Base-by-base conservation (phyloP, 805 yeast species). In the Ogataea degrootiae region DNA sequence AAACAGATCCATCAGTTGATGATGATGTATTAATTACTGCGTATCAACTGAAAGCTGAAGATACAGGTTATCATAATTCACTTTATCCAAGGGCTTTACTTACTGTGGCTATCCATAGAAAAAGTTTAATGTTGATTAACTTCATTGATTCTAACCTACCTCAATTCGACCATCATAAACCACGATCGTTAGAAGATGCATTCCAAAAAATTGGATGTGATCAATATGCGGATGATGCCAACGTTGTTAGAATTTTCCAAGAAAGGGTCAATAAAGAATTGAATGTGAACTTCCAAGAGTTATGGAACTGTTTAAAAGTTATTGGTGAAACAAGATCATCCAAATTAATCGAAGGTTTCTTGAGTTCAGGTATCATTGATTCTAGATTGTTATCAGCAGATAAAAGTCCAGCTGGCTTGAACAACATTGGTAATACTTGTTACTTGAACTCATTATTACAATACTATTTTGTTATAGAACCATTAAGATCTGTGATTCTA, bases 341-440 rank as follows among this genome's bases (percentile, higher is more conserved):
- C 7, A 73, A 75, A 37, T 60, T 83, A 14, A 74, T 89, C 15
- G 59, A 62, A 4, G 73, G 80, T 12, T 89, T 74, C 56, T 66
- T 89, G 33, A 71, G 69, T 37, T 73, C 80, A 0, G 96, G 96
- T 0, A 66, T 75, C 19, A 69, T 85, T 35, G 87, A 85, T 60
- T 76, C 81, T 5, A 67, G 75, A 9, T 64, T 76, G 2, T 64
- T 86, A 17, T 83, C 90, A 0, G 77, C 80, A 0, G 82, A 77
- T 15, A 76, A 79, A 43, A 83, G 92, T 79, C 99, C 99, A 0
- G 87, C 89, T 4, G 99, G 99, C 0, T 73, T 94, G 60, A 87
- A 85, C 65, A 94, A 94, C 62, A 91, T 90, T 52, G 99, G 99
- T 22, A 94, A 94, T 62, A 92, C 99, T 0, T 94, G 99, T 66